Evolutionary conservation across 306 rosid species (phyloP), one percentile per base, ranked within the genome.

Genomic region (Vigna trinervia): DNA sequence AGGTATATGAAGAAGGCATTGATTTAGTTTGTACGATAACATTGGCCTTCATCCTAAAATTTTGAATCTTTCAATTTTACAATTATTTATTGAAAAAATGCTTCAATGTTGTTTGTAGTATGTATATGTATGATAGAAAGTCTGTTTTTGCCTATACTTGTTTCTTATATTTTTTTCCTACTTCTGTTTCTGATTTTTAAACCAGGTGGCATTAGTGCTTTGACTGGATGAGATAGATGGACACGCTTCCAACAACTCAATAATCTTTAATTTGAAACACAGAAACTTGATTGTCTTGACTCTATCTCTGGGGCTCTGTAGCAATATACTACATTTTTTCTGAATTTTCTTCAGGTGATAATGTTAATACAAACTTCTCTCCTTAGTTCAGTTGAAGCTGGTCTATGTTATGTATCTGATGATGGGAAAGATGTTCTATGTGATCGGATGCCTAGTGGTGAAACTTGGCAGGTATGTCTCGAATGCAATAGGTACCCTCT

Each of bases 401-500:
- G 84, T 80, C 68, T 77, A 83, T 84, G 82, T 89, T 70, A 48
- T 81, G 81, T 64, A 56, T 82, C 71, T 84, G 84, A 87, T 77
- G 69, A 79, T 82, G 85, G 87, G 80, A 79, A 84, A 77, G 78
- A 80, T 83, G 39, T 78, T 84, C 81, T 54, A 15, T 76, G 90
- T 87, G 90, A 89, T 46, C 65, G 82, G 85, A 77, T 87, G 85
- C 86, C 82, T 80, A 86, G 86, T 87, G 78, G 85, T 84, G 85
- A 83, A 91, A 87, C 84, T 84, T 88, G 92, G 87, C 92, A 89
- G 97, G 93, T 89, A 82, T 87, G 88, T 86, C 66, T 81, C 39
- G 87, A 88, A 74, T 81, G 93, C 72, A 77, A 76, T 64, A 85
- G 78, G 36, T 69, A 53, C 84, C 81, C 83, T 34, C 75, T 54